These are phyloP conservation scores for Suhomyces guaymorum DNA, from an alignment of 1,139 yeast genomes.

Conservation along the genomic window DNA sequence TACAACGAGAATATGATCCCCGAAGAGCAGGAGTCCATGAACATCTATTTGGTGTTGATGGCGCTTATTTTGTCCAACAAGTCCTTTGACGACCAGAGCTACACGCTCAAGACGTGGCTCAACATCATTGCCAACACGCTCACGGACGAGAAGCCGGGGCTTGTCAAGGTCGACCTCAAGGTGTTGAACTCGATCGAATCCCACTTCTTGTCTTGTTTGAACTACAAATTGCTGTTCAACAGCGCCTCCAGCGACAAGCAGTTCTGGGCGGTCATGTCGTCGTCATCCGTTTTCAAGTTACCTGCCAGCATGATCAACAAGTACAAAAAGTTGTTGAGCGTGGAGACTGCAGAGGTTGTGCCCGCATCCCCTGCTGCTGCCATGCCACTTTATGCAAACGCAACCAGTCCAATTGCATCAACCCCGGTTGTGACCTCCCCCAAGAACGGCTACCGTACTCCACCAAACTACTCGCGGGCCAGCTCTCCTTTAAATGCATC, in stretches of 20 bases:
- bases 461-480: slow-evolving; percentile 7
- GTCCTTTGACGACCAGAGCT: slow-evolving; percentile 52
- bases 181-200: slow-evolving; percentile 32
- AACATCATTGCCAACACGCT: slow-evolving; percentile 19
- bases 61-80: slow-evolving; percentile 50
- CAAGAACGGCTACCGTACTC: slow-evolving; percentile 7
- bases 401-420: no score
- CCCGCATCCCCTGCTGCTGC: no score
- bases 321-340: slow-evolving; percentile 12
- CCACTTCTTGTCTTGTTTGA: slow-evolving; percentile 31
- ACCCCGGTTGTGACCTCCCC: no score
- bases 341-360: slow-evolving; percentile 2
- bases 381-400: no score
- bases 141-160: slow-evolving; percentile 7
- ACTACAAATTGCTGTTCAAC: slow-evolving; percentile 32
- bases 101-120: slow-evolving; percentile 55
- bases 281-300: slow-evolving; percentile 12
- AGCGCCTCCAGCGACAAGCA: slow-evolving; percentile 22
- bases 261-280: slow-evolving; percentile 27
- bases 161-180: slow-evolving; percentile 20
- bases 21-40: slow-evolving; percentile 17
- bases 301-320: slow-evolving; percentile 24
- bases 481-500: slow-evolving; percentile 10
- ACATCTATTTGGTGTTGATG: slow-evolving; percentile 31
- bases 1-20: slow-evolving; percentile 5